Evolutionary conservation across 768 basidiomycete species (phyloP).

Genomic region (Kwoniella dejecticola): DNA sequence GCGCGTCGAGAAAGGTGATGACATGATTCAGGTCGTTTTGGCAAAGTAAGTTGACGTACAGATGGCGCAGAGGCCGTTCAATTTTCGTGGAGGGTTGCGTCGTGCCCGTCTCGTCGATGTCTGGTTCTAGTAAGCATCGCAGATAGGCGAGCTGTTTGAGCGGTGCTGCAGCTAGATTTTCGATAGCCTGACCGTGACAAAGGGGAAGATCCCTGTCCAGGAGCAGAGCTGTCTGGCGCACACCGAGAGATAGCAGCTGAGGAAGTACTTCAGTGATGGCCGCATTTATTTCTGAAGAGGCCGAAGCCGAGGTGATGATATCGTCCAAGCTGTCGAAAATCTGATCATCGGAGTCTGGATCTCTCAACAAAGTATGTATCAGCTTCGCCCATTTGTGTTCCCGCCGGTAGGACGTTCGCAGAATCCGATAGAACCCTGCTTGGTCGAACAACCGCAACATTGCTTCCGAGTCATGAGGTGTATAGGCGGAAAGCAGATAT

Average conservation of each 20-base stretch:
- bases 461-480: constrained; percentile 72
- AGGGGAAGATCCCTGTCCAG: constrained; percentile 70
- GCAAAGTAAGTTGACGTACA: constrained; percentile 74
- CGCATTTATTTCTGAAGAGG: not conserved
- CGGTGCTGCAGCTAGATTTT: constrained; percentile 60
- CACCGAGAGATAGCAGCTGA: constrained; percentile 64
- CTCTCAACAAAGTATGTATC: constrained; percentile 72
- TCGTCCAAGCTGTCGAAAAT: constrained; percentile 70
- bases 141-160: constrained; percentile 75
- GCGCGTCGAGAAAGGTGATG: constrained; percentile 64
- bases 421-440: constrained; percentile 88
- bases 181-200: constrained; percentile 68
- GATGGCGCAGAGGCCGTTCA: constrained; percentile 59
- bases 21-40: constrained; percentile 68
- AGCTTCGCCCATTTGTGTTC: constrained; percentile 76
- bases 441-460: constrained; percentile 70
- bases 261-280: constrained; percentile 67
- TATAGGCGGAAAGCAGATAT: constrained; percentile 87
- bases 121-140: constrained; percentile 68
- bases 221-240: constrained; percentile 70
- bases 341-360: constrained; percentile 62
- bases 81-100: constrained; percentile 57
- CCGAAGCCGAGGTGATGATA: constrained; percentile 58
- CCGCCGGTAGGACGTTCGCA: constrained; percentile 75
- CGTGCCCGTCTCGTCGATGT: constrained; percentile 37